These are phyloP conservation scores for Fistulifera solaris DNA, from an alignment of 108 stramenopile species.

Conservation along the genomic window DNA sequence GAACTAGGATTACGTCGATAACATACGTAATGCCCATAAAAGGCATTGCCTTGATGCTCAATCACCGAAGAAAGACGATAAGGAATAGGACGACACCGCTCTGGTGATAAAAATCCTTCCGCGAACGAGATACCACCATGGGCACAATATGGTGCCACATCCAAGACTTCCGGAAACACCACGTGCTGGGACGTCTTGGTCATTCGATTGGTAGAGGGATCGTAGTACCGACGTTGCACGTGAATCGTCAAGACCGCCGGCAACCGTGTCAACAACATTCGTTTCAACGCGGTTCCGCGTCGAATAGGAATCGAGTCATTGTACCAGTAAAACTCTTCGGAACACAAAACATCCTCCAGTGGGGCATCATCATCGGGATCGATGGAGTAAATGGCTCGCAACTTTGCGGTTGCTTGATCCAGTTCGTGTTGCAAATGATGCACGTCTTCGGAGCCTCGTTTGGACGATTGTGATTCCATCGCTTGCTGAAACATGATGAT, in stretches of 20 bases:
- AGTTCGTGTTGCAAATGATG: slow-evolving; percentile 5
- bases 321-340: background rate
- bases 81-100: slow-evolving; percentile 3
- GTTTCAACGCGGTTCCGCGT: slow-evolving; percentile 40
- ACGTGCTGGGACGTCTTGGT: slow-evolving; percentile 56
- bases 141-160: slow-evolving; percentile 52
- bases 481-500: slow-evolving; percentile 42
- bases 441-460: slow-evolving; percentile 6
- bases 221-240: slow-evolving; percentile 73
- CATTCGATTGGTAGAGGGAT: slow-evolving; percentile 38
- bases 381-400: background rate
- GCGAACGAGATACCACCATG: slow-evolving; percentile 33
- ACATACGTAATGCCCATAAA: slow-evolving; percentile 65
- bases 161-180: slow-evolving; percentile 48
- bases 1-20: slow-evolving; percentile 38
- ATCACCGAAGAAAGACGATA: slow-evolving; percentile 66
- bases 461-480: slow-evolving; percentile 21
- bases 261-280: slow-evolving; percentile 53
- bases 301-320: background rate
- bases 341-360: background rate
- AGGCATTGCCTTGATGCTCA: slow-evolving; percentile 68
- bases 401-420: background rate
- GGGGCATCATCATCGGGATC: slow-evolving; percentile 23
- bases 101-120: background rate
- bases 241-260: slow-evolving; percentile 67